Conservation (phyloP, 1,139 yeast genomes). For the Candida glucosophila region DNA sequence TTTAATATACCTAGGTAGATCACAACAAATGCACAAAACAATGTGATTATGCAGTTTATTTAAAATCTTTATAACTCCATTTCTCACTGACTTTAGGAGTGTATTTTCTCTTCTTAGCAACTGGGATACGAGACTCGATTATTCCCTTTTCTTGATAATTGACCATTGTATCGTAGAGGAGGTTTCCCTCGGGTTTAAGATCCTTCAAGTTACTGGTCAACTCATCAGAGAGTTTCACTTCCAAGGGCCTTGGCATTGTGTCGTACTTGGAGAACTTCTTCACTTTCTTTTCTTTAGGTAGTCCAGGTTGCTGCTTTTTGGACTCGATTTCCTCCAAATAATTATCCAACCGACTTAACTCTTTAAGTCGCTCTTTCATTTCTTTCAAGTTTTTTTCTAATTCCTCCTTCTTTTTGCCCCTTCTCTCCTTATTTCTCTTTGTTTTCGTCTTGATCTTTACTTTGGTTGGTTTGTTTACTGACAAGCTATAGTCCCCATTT, state of each 20-base stretch:
- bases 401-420: conserved; percentile 52
- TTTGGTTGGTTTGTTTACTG: conserved; percentile 64
- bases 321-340: conserved; percentile 32
- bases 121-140: conserved; percentile 75
- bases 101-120: conserved; percentile 56
- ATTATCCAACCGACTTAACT: conserved; percentile 49
- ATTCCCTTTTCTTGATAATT: conserved; percentile 77
- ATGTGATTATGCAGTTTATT: conserved; percentile 25
- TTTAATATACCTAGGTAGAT: too few relatives aligned
- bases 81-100: conserved; percentile 75
- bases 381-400: conserved; percentile 52
- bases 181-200: conserved; percentile 85
- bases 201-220: conserved; percentile 76
- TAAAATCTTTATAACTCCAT: conserved; percentile 88
- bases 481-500: conserved; percentile 32
- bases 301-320: conserved; percentile 7
- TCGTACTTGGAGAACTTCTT: conserved; percentile 45
- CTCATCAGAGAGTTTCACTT: conserved; percentile 85
- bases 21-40: neutral
- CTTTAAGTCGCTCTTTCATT: conserved; percentile 46
- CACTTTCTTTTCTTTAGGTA: conserved; percentile 15
- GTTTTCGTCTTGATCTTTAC: conserved; percentile 68
- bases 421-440: conserved; percentile 64
- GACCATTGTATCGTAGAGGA: conserved; percentile 75
- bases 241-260: conserved; percentile 58